phyloP scores from a whole-genome alignment of 225 moss, liverwort and hornwort species.

The Physcomitrium patens region DNA sequence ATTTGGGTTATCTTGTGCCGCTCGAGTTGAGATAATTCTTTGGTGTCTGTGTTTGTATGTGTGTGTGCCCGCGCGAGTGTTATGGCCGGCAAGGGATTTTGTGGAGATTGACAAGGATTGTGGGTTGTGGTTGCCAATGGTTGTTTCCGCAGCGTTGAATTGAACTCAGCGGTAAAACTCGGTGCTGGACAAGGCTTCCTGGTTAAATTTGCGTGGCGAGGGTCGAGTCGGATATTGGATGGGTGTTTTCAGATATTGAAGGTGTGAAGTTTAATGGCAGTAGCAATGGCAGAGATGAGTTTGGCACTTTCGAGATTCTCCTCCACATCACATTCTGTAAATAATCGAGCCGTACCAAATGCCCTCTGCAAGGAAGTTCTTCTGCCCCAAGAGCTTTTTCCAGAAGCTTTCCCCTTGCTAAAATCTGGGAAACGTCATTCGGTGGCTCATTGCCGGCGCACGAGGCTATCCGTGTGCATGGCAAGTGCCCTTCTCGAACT shows the following conservation, averaged over 20 bases:
- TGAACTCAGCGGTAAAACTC: slow-evolving; percentile 22
- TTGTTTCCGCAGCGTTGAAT: slow-evolving; percentile 11
- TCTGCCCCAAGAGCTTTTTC: slow-evolving; percentile 19
- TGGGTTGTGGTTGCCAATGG: slow-evolving; percentile 15
- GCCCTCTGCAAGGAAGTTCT: neutral
- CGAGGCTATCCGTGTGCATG: slow-evolving; percentile 31
- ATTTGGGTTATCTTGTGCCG: no score
- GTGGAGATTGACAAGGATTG: neutral
- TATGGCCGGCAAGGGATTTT: neutral
- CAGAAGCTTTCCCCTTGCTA: neutral
- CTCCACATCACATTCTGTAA: neutral
- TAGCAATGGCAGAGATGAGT: slow-evolving; percentile 59
- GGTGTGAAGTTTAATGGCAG: neutral
- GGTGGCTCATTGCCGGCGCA: neutral
- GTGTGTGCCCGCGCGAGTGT: neutral
- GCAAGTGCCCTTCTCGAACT: slow-evolving; percentile 78
- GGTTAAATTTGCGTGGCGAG: neutral
- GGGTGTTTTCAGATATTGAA: slow-evolving; percentile 5
- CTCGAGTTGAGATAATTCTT: neutral
- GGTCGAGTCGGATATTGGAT: neutral
- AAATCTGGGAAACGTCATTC: neutral
- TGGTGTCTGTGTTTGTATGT: neutral
- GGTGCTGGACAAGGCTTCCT: neutral
- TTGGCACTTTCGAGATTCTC: slow-evolving; percentile 30
- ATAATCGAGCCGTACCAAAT: neutral